Conservation (phyloP, 2,329 filamentous ascomycete species). For the Fusarium armeniacum region DNA sequence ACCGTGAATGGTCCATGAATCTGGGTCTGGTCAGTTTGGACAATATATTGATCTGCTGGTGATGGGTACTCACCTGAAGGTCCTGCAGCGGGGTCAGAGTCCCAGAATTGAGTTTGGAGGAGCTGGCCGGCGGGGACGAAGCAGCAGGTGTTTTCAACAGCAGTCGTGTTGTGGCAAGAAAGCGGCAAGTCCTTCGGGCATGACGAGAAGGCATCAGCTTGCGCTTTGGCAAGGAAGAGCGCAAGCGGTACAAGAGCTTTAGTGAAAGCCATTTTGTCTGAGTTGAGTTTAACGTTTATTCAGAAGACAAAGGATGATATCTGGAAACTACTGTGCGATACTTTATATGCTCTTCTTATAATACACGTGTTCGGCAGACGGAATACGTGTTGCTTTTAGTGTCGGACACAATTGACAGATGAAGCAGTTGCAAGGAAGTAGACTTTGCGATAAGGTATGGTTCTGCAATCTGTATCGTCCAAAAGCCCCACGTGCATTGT, state of each 20-base stretch:
- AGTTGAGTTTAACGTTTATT: not conserved
- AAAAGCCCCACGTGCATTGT: conserved; percentile 42
- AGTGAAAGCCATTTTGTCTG: conserved; percentile 21
- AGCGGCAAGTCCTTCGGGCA: conserved; percentile 43
- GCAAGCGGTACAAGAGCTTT: conserved; percentile 34
- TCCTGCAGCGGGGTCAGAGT: conserved; percentile 73
- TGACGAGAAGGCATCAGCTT: conserved; percentile 29
- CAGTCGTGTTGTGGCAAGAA: conserved; percentile 72
- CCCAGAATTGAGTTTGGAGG: conserved; percentile 84
- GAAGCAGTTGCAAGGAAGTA: conserved; percentile 37
- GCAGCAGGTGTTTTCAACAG: conserved; percentile 76
- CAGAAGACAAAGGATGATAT: not conserved
- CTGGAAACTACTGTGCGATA: not conserved
- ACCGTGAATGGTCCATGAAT: conserved; percentile 83
- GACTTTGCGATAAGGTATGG: conserved; percentile 20
- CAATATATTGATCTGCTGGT: fast-evolving
- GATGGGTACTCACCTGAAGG: conserved; percentile 56
- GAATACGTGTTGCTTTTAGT: not conserved
- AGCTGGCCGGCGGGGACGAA: conserved; percentile 79
- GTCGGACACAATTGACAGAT: conserved; percentile 28
- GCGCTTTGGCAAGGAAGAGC: conserved; percentile 9
- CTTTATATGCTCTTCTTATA: conserved; percentile 11
- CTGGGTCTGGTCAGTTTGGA: conserved; percentile 45
- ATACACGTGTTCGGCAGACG: conserved; percentile 14
- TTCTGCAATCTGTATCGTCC: conserved; percentile 27